Percentiles rank a stretch among this genome's conserved stretches.
Evolutionary conservation across 2,329 filamentous ascomycete genomes (phyloP).

Genomic region (Trichoderma citrinoviride): DNA sequence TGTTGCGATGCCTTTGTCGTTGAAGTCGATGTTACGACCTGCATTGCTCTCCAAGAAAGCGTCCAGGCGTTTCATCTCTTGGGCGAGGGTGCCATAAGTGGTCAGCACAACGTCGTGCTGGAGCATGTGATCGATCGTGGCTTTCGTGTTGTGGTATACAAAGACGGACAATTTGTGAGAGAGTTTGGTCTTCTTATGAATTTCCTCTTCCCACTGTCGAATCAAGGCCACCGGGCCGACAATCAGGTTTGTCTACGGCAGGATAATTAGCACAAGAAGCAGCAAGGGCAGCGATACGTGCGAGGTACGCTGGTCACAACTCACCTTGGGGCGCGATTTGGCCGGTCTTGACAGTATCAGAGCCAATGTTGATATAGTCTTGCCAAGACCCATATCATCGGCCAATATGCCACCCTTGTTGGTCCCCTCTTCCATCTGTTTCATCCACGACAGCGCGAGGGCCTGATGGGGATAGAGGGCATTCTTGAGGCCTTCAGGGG

Average conservation of each 20-base stretch:
- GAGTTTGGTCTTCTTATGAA: slow-evolving; percentile 63
- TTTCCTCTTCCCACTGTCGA: slow-evolving; percentile 82
- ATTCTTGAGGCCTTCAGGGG: slow-evolving; percentile 65
- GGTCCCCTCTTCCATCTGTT: slow-evolving; percentile 70
- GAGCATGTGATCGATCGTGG: slow-evolving; percentile 58
- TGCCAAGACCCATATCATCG: slow-evolving; percentile 91
- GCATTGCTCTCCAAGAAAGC: slow-evolving; percentile 50
- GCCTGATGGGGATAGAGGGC: slow-evolving; percentile 79
- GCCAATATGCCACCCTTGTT: slow-evolving; percentile 87
- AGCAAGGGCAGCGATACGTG: no score
- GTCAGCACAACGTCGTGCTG: slow-evolving; percentile 78
- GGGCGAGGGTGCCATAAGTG: slow-evolving; percentile 73
- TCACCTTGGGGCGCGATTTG: slow-evolving; percentile 38
- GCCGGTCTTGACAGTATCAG: slow-evolving; percentile 70
- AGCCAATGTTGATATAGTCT: slow-evolving; percentile 81
- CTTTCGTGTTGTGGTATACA: slow-evolving; percentile 68
- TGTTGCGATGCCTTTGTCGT: slow-evolving; percentile 36
- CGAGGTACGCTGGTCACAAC: background rate
- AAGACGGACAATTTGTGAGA: slow-evolving; percentile 61
- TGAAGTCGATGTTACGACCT: slow-evolving; percentile 39
- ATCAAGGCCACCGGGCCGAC: slow-evolving; percentile 77
- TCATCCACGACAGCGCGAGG: slow-evolving; percentile 79
- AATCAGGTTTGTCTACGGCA: slow-evolving; percentile 71
- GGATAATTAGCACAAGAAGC: background rate
- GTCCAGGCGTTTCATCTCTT: slow-evolving; percentile 61